Base-by-base conservation (phyloP, 768 basidiomycete genomes). In the Xerocomellus dryophilus region DNA sequence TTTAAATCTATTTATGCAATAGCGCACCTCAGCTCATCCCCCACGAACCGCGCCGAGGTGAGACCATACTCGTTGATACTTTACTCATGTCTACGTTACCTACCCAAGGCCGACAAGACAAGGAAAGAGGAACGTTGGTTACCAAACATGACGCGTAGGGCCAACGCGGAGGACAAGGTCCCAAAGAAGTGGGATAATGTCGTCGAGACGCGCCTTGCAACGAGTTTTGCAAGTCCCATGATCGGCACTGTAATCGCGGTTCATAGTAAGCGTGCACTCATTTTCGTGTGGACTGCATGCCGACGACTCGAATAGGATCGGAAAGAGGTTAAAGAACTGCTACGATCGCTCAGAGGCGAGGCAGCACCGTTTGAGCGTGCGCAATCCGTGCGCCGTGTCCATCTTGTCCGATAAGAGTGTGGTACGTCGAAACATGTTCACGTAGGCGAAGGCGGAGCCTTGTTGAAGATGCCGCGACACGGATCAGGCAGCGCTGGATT, bases 141-240 rank as follows among this genome's bases (percentile, higher is more conserved):
- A 25, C 23, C 14, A 81, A 74, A 47, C 64, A 82, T 90, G 7
- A 65, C 90, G 53, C 74, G 75, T 36, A n/a, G n/a, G n/a, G 3
- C 23, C 23, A 25, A 25, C 23, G 23, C 23, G 23, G 81, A 83
- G 49, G 78, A 82, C 43, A 82, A 76, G 53, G 72, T 77, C 53
- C 84, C 27, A 7, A 29, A 83, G 7, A 66, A 85, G 56, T 91
- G 90, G 90, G 86, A 91, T 32, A 73, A 81, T 51, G 90, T 93
- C 66, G 65, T 90, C 31, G 23, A 25, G 52, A 45, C n/a, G n/a
- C n/a, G 71, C 49, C 31, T 35, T 20, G 40, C 11, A 7, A 8
- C 18, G 31, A 35, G 35, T 40, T 8, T 29, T 23, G 32, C 2
- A 25, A 35, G 31, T 36, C 27, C 35, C 40, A 9, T 31, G 29